Conservation (phyloP, 163 green algal genomes). For the Coccomyxa subellipsoidea region DNA sequence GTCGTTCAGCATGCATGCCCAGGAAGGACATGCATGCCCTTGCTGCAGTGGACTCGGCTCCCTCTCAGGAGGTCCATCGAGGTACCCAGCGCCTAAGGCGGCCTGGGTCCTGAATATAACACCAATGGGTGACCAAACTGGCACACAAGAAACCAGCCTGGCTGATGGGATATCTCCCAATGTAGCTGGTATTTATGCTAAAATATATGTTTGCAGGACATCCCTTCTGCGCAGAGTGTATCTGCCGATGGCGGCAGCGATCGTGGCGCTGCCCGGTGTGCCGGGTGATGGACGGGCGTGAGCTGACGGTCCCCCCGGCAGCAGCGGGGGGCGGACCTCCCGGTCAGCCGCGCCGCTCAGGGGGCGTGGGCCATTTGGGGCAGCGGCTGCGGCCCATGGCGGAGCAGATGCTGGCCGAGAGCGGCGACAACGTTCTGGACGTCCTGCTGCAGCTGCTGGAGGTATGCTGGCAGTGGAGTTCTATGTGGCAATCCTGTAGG, state of each 20-base stretch:
- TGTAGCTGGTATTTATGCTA: too few species aligned
- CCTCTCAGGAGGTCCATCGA: too few species aligned
- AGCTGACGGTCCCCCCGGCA: neutral
- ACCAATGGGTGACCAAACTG: too few species aligned
- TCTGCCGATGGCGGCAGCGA: neutral
- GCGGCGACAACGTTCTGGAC: neutral
- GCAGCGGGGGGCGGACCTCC: neutral
- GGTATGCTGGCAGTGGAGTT: neutral
- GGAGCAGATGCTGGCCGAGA: conserved; percentile 1
- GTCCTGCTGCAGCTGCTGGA: conserved; percentile 3
- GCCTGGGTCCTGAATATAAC: too few species aligned
- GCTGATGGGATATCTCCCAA: too few species aligned
- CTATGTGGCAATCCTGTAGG: too few species aligned
- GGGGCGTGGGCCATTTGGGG: neutral
- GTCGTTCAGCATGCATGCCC: too few species aligned
- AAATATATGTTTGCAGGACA: neutral
- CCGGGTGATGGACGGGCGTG: neutral
- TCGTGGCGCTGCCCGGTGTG: conserved; percentile 10
- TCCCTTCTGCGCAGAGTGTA: conserved; percentile 8
- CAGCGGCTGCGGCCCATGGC: neutral
- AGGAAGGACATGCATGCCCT: too few species aligned
- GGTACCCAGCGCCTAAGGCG: too few species aligned
- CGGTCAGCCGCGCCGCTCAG: neutral
- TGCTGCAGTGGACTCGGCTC: too few species aligned
- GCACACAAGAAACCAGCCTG: too few species aligned